Evolutionary conservation across 257 asterid genomes (phyloP).

Genomic region (Solanum sejunctum): DNA sequence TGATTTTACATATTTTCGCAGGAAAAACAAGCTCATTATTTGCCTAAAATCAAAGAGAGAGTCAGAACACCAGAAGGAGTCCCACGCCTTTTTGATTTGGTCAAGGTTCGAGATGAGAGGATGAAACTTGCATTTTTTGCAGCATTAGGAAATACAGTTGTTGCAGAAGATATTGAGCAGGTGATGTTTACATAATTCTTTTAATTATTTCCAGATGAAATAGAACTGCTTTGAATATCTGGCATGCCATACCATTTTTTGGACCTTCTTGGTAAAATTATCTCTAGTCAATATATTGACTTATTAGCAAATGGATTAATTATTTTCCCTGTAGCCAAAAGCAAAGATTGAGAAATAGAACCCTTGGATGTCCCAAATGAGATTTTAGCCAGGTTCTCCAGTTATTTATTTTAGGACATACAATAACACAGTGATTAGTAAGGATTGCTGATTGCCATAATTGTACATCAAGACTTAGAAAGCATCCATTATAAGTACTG

Average conservation of each 20-base stretch:
- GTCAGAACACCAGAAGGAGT: constrained; percentile 65
- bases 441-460: neutral
- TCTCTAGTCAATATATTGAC: neutral
- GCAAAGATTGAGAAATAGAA: neutral
- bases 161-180: constrained; percentile 82
- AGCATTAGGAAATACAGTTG: constrained; percentile 65
- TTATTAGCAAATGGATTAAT: neutral
- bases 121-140: constrained; percentile 90
- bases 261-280: neutral
- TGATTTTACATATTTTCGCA: constrained; percentile 11
- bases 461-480: neutral
- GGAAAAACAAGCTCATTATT: constrained; percentile 74
- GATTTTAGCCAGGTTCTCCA: neutral
- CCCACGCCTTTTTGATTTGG: constrained; percentile 86
- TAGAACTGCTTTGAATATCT: neutral
- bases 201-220: neutral
- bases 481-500: neutral
- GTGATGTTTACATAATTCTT: constrained; percentile 13
- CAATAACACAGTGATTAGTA: neutral
- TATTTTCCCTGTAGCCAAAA: neutral
- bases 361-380: neutral
- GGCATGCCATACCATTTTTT: neutral
- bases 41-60: constrained; percentile 47
- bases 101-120: constrained; percentile 78
- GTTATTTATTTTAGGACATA: neutral